These are phyloP conservation scores for Pueraria montana DNA, from an alignment of 306 rosid species.

Conservation along the genomic window DNA sequence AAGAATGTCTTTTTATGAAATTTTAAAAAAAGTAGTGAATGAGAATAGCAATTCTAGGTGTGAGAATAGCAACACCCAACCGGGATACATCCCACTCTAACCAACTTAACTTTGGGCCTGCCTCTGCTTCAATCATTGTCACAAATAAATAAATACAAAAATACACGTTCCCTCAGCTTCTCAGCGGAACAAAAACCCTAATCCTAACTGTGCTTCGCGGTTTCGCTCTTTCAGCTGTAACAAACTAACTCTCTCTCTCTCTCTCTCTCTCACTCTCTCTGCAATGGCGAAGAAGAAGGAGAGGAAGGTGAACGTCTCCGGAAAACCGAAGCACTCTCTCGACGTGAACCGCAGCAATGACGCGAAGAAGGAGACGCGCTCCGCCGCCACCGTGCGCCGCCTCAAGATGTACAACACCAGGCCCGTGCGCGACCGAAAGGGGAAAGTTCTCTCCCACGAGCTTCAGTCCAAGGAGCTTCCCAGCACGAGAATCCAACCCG, in stretches of 20 bases:
- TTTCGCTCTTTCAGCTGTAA: neutral
- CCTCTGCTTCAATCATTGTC: neutral
- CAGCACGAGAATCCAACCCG: slow-evolving; percentile 86
- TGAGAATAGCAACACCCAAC: too few species aligned
- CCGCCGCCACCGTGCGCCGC: slow-evolving; percentile 90
- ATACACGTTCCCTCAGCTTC: neutral
- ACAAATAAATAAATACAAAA: neutral
- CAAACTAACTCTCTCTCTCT: neutral
- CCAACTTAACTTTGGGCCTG: neutral
- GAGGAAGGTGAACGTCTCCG: slow-evolving; percentile 72
- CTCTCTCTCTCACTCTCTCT: neutral
- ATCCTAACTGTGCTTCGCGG: slow-evolving; percentile 1
- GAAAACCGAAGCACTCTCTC: slow-evolving; percentile 90
- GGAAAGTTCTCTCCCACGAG: slow-evolving; percentile 69
- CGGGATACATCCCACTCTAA: too few species aligned
- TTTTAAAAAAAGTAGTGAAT: too few species aligned
- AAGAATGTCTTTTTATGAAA: too few species aligned
- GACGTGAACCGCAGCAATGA: slow-evolving; percentile 78
- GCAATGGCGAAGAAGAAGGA: slow-evolving; percentile 85
- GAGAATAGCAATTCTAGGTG: too few species aligned
- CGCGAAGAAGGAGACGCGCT: slow-evolving; percentile 62
- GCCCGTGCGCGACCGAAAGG: slow-evolving; percentile 72
- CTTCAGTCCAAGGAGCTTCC: slow-evolving; percentile 83
- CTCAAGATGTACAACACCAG: slow-evolving; percentile 87
- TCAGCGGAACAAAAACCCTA: slow-evolving; percentile 44